A percentile compares a stretch with the other conserved stretches of the same genome.
Conservation (phyloP, 495 filamentous ascomycete species). For the Recurvomyces mirabilis region DNA sequence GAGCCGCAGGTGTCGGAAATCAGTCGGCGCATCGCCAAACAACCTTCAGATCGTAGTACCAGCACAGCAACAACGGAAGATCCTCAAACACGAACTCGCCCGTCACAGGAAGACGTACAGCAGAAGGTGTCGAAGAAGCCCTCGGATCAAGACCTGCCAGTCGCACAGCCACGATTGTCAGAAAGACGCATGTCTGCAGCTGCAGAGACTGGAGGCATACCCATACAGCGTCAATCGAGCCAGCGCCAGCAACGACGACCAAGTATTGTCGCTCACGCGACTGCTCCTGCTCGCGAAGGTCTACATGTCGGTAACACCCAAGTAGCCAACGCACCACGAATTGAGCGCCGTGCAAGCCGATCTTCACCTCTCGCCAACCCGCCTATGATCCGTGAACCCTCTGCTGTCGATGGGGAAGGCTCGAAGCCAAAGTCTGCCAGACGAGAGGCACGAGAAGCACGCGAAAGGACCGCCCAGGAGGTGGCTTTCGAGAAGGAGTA, state of each 20-base stretch:
- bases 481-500: conserved; percentile 87
- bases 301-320: conserved; percentile 27
- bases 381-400: conserved; percentile 37
- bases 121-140: conserved; percentile 4
- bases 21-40: conserved; percentile 21
- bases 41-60: conserved; percentile 2
- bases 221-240: conserved; percentile 11
- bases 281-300: conserved; percentile 52
- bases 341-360: conserved; percentile 41
- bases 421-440: conserved; percentile 28
- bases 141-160: conserved; percentile 9
- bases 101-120: conserved; percentile 11
- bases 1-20: conserved; percentile 23
- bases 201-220: neutral
- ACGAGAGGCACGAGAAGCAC: conserved; percentile 48
- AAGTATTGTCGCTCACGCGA: conserved; percentile 37
- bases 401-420: conserved; percentile 13
- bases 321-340: conserved; percentile 16
- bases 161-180: neutral
- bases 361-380: conserved; percentile 38
- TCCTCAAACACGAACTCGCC: conserved; percentile 4
- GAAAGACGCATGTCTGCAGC: conserved; percentile 6
- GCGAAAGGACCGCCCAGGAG: conserved; percentile 71
- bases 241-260: conserved; percentile 28
- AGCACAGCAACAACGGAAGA: too few species aligned